These are phyloP conservation scores for Eucalyptus curtisii DNA, from an alignment of 345 rosid species.

Conservation along the genomic window DNA sequence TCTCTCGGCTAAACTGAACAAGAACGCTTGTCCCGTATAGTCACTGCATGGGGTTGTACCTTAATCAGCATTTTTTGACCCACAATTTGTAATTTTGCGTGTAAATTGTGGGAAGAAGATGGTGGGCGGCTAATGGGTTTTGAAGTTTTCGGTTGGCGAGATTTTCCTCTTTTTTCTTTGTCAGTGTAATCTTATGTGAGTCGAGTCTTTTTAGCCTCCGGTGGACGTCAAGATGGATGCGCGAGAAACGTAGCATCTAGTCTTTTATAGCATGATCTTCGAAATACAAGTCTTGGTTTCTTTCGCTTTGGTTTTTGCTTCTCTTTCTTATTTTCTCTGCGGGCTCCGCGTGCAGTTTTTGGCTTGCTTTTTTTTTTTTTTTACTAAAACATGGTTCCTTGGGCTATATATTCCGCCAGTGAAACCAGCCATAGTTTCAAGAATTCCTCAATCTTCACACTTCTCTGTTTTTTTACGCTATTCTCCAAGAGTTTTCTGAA, in stretches of 20 bases:
- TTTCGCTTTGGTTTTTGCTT: background rate
- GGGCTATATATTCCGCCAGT: background rate
- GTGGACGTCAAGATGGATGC: background rate
- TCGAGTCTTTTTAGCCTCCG: background rate
- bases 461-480: background rate
- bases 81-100: background rate
- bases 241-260: background rate
- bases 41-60: background rate
- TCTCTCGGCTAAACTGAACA: background rate
- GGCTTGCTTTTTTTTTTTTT: background rate
- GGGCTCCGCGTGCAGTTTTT: background rate
- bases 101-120: background rate
- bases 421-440: background rate
- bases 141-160: background rate
- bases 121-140: background rate
- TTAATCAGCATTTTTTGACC: background rate
- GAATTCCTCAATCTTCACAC: background rate
- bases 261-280: background rate
- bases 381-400: background rate
- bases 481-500: background rate
- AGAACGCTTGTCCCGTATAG: background rate
- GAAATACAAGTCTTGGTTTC: background rate
- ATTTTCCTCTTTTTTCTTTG: background rate
- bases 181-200: background rate
- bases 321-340: background rate